phyloP scores from a whole-genome alignment of 805 yeast genomes.

The Dipodascus geniculatus region DNA sequence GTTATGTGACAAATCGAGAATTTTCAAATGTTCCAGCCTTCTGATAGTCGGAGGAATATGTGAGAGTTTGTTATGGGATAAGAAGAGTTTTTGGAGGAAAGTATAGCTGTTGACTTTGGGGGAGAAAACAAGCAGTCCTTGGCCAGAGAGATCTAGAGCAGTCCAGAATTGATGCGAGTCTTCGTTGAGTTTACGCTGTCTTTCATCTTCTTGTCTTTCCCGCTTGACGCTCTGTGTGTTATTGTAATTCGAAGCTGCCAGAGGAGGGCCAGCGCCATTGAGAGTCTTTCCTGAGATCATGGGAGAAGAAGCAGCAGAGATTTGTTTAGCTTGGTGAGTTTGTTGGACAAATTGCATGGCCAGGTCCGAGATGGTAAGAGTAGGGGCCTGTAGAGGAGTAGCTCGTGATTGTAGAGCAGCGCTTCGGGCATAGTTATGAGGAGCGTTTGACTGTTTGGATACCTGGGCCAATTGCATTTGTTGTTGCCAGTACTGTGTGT shows the following conservation, averaged over 20 bases:
- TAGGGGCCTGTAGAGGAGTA: conserved; percentile 21
- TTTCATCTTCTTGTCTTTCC: conserved; percentile 29
- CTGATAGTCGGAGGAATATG: conserved; percentile 56
- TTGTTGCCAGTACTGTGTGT: conserved; percentile 54
- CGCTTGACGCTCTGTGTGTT: conserved; percentile 20
- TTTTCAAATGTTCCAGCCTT: conserved; percentile 59
- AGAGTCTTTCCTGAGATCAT: conserved; percentile 11
- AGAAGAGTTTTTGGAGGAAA: conserved; percentile 74
- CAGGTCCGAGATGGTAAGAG: conserved; percentile 26
- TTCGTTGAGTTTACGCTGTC: conserved; percentile 28
- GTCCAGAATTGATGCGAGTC: conserved; percentile 78
- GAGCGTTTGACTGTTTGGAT: conserved; percentile 53
- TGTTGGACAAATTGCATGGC: conserved; percentile 28
- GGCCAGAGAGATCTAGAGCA: conserved; percentile 84
- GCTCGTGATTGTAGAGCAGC: conserved; percentile 58
- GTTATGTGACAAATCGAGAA: conserved; percentile 78
- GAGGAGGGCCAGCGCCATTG: conserved; percentile 2
- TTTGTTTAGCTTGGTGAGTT: conserved; percentile 10
- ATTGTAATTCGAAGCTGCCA: conserved; percentile 11
- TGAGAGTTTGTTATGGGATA: conserved; percentile 74
- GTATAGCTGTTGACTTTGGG: conserved; percentile 66
- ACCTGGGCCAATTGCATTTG: conserved; percentile 62
- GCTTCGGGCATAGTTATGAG: conserved; percentile 76
- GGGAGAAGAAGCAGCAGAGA: conserved; percentile 9
- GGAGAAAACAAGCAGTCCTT: conserved; percentile 62